Evolutionary conservation across 179 eudicot species (phyloP), one percentile per base, ranked within the genome.

Genomic region (Beta lomatogona): DNA sequence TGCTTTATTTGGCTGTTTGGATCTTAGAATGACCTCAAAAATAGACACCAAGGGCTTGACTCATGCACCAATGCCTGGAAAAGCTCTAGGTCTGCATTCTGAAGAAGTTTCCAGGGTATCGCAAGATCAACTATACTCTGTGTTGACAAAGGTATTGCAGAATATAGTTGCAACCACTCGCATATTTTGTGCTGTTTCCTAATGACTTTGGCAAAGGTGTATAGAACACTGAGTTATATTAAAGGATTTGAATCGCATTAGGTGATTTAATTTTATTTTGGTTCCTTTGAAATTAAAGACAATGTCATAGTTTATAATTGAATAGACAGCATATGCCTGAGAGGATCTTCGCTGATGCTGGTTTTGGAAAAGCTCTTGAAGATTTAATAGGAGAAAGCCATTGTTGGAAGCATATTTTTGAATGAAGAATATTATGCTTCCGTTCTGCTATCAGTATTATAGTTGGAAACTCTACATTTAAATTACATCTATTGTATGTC

Each of bases 101-200:
- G 85, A 78, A 73, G 93, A 92, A 89, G 87, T 84, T 85, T 85
- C 86, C 54, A 87, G 84, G 85, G 76, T 90, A 71, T 88, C 88
- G 52, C 10, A 6, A 48, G 53, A 7, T 7, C 83, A 84, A 52
- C 85, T 95, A 18, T 91, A 88, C 85, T 85, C 89, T 64, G 82
- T 86, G 77, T 78, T 94, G 88, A 85, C 83, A 22, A 85, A 89
- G 99, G 99, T 95, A 90, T 77, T 52, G 60, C 80, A 12, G 77
- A 21, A 18, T 65, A 44, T 75, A 76, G 28, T 52, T 25, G 50
- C 73, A 66, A 36, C 57, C 55, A 31, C 65, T 67, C 44, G 4
- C 67, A 73, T 54, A 58, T 50, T 31, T 75, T 65, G 71, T 64
- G 22, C 48, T 52, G 14, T 63, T 28, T 77, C 31, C 5, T 48